Base-by-base conservation (phyloP, 805 yeast species). In the Metschnikowia anglica region DNA sequence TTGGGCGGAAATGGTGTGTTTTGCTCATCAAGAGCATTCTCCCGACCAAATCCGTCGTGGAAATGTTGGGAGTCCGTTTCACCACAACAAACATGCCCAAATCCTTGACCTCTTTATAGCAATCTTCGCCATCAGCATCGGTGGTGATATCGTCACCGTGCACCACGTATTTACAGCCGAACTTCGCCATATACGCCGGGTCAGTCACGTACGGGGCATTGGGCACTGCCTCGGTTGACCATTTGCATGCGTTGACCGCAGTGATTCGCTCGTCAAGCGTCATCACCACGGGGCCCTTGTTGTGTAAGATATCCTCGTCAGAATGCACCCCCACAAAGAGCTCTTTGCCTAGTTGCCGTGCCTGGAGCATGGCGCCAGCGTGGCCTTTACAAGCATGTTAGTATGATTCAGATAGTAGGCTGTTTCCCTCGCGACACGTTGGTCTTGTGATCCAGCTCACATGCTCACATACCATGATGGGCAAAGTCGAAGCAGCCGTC, bases 401-500 rank as follows among this genome's bases (percentile, higher is more conserved):
- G 53, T 44, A 38, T 27, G 13, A 9, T 27, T 8, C 15, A 9
- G 15, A 27, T 8, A n/a, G 30, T 27, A 8, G 28, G 17, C 4
- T 11, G n/a, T 3, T 17, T 19, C 11, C 35, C 6, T 4, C 12
- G 25, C 16, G 24, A n/a, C n/a, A n/a, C n/a, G n/a, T n/a, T n/a
- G n/a, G n/a, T n/a, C n/a, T n/a, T n/a, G n/a, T n/a, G n/a, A n/a
- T n/a, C n/a, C n/a, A n/a, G n/a, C n/a, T n/a, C n/a, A n/a, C n/a
- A n/a, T 19, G 23, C 35, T 16, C 7, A 67, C 77, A 43, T 64
- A 63, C 95, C 98, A 59, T 93, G 98, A 62, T 93, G 99, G 31
- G 96, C 88, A 67, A 93, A 93, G 63, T 93, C 99, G 66, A 93
- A 93, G 61, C 99, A 93, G 0, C 99, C 99, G 62, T 93, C 99